Base-by-base conservation (phyloP, 2,329 filamentous ascomycete species). In the Periglandula ipomoeae region DNA sequence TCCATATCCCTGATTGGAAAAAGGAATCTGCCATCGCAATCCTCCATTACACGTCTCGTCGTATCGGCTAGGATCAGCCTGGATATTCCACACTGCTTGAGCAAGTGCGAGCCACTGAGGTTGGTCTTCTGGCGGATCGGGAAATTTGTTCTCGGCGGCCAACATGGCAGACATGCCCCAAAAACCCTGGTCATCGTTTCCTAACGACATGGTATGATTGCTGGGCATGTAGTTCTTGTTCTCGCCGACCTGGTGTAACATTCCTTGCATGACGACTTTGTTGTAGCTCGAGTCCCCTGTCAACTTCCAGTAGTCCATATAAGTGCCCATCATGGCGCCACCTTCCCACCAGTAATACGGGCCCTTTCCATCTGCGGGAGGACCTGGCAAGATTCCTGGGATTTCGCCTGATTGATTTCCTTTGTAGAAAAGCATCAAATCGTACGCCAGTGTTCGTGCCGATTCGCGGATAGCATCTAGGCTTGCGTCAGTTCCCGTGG, bases 331-430 rank as follows among this genome's bases (percentile, higher is more conserved):
- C 67, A 88, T 72, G 13, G 81, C 79, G 46, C 81, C 79, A 5
- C 79, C 80, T 61, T 87, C 80, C 84, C 84, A 88, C 84, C 84
- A 88, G 70, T 86, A 87, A 62, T 84, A 84, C 52, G 76, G 71
- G 54, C 76, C 76, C 46, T 59, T 61, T 15, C 61, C 53, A 27
- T 60, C 59, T 1, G 62, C 60, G 55, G 77, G 77, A 47, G 78
- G 78, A 0, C 76, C 77, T 1, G 77, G 76, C 10, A 81, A 62
- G 55, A 79, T 79, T 30, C 78, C 78, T 7, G 77, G 76, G 15
- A 72, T 74, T 58, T 70, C 65, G 47, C 76, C 76, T 1, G 72
- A 65, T 50, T 68, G 56, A 55, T 78, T 74, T 50, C 74, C 75
- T 34, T 70, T 64, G 61, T 78, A 79, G 56, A 71, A 72, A 13